phyloP scores from a whole-genome alignment of 2,329 filamentous ascomycete species.

The Truncatella angustata region DNA sequence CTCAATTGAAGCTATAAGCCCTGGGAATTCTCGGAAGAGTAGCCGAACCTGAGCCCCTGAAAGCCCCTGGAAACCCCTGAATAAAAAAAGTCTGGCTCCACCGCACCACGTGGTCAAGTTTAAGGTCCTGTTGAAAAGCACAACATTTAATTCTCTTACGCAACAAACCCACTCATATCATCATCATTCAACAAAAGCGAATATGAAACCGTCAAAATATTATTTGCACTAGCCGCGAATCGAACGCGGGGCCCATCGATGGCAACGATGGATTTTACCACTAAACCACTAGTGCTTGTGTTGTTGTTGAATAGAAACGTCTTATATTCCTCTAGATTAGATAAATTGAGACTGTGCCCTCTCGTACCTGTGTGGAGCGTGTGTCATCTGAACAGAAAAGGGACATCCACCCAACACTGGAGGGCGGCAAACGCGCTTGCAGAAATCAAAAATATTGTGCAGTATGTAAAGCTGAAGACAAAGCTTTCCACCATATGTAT shows the following conservation, averaged over 20 bases:
- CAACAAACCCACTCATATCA: background rate
- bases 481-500: no score
- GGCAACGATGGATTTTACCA: conserved; percentile 54
- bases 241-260: conserved; percentile 50
- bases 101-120: background rate
- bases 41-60: background rate
- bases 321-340: no score
- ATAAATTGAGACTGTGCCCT: no score
- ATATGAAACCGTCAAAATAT: background rate
- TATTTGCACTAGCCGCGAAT: conserved; percentile 35
- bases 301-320: no score
- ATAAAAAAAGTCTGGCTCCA: background rate
- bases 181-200: background rate
- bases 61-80: background rate
- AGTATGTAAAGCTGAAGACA: no score
- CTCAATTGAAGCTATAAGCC: background rate
- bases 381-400: no score
- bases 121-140: background rate
- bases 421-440: no score
- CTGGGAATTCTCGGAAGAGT: background rate
- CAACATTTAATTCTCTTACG: background rate
- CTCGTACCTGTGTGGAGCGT: no score
- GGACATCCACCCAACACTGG: no score
- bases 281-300: conserved; percentile 47
- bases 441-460: no score